Percentiles rank a stretch among this genome's conserved stretches.
phyloP scores from a whole-genome alignment of 2,329 filamentous ascomycete species.

The Aspergillus caelatus region DNA sequence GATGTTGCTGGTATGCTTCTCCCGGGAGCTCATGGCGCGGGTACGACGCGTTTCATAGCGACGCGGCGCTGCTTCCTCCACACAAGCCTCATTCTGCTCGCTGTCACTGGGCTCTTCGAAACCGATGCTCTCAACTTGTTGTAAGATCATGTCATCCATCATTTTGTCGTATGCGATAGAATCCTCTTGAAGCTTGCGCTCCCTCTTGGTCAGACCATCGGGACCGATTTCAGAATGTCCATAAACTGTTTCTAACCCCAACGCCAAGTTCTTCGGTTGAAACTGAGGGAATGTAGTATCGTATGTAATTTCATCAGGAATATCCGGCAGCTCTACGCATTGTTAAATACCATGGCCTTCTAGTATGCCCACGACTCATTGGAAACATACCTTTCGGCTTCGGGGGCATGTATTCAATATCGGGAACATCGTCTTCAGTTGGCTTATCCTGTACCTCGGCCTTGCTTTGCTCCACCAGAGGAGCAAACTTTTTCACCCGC shows the following conservation, averaged over 20 bases:
- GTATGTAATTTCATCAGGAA: constrained; percentile 48
- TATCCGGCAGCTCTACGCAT: constrained; percentile 50
- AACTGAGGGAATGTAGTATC: constrained; percentile 57
- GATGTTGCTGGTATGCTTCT: constrained; percentile 31
- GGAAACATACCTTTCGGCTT: constrained; percentile 56
- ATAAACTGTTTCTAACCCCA: constrained; percentile 56
- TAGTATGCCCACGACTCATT: constrained; percentile 15
- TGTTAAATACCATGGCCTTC: constrained; percentile 8
- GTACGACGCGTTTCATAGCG: constrained; percentile 29
- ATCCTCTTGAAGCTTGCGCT: constrained; percentile 70
- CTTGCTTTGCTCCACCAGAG: constrained; percentile 49
- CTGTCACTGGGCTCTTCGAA: constrained; percentile 63
- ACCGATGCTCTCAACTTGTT: constrained; percentile 64
- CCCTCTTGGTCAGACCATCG: constrained; percentile 66
- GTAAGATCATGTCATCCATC: constrained; percentile 68
- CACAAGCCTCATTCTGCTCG: constrained; percentile 40
- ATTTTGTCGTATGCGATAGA: constrained; percentile 64
- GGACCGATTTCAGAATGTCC: constrained; percentile 48
- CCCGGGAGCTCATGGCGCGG: constrained; percentile 29
- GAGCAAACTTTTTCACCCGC: constrained; percentile 60
- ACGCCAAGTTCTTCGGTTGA: constrained; percentile 55
- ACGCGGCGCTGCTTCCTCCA: constrained; percentile 39
- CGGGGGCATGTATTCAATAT: constrained; percentile 89
- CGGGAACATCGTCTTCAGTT: constrained; percentile 63
- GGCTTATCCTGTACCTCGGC: constrained; percentile 50